Conservation (phyloP, 768 basidiomycete species). For the Suillus tomentosus region DNA sequence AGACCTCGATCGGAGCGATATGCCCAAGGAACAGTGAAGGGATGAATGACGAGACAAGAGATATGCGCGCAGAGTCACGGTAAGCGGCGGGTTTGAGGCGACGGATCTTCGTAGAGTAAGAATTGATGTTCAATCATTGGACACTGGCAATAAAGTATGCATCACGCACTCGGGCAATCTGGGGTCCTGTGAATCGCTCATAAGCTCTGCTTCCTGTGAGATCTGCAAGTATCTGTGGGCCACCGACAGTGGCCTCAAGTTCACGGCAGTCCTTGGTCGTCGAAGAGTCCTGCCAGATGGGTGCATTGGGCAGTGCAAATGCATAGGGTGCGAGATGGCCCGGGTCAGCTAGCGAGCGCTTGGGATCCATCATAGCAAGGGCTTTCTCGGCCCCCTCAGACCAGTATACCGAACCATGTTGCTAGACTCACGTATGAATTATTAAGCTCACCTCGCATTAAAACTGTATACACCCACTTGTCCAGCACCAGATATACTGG, state of each 20-base stretch:
- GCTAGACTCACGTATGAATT: conserved; percentile 41
- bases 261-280: conserved; percentile 73
- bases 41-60: conserved; percentile 81
- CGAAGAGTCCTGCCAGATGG: conserved; percentile 93
- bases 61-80: conserved; percentile 63
- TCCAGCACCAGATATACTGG: conserved; percentile 74
- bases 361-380: conserved; percentile 55
- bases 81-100: conserved; percentile 56
- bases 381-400: conserved; percentile 51
- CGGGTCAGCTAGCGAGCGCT: conserved; percentile 45
- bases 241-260: conserved; percentile 69
- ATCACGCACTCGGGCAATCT: conserved; percentile 68
- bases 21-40: conserved; percentile 79
- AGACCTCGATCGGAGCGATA: conserved; percentile 82
- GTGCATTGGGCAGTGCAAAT: conserved; percentile 67
- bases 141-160: neutral
- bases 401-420: conserved; percentile 91
- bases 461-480: conserved; percentile 50
- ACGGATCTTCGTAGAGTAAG: conserved; percentile 48
- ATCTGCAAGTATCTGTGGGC: conserved; percentile 69
- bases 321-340: conserved; percentile 61
- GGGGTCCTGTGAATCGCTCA: conserved; percentile 85
- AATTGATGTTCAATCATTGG: conserved; percentile 2
- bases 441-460: neutral
- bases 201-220: conserved; percentile 83